Evolutionary conservation across 2,329 filamentous ascomycete species (phyloP).

Genomic region (Cercospora brassicicola): DNA sequence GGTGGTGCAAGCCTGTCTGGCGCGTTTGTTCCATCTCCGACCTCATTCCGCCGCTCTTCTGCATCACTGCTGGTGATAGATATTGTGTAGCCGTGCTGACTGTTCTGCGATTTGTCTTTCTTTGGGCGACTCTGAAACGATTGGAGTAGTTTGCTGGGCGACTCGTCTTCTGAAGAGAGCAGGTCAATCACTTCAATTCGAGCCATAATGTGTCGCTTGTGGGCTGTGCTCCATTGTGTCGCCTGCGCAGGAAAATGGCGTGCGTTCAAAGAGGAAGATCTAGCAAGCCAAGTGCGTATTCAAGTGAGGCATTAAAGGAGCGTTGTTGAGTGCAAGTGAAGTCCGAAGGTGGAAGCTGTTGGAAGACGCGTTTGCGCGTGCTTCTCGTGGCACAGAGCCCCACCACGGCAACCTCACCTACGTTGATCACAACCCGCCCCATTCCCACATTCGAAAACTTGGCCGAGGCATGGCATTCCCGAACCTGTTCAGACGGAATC

Average conservation of each 20-base stretch:
- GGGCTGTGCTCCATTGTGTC: neutral
- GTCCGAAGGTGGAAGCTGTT: neutral
- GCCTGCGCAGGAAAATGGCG: neutral
- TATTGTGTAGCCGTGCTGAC: neutral
- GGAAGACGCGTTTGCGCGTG: neutral
- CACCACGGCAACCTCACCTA: neutral
- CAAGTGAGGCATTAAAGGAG: neutral
- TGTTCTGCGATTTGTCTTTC: neutral
- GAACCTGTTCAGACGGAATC: too few relatives aligned
- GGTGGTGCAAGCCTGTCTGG: neutral
- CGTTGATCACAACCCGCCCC: too few relatives aligned
- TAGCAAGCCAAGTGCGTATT: neutral
- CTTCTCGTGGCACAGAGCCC: neutral
- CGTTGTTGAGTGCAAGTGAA: neutral
- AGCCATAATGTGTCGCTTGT: neutral
- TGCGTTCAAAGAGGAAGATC: neutral
- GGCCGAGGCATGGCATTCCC: too few relatives aligned
- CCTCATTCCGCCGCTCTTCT: neutral
- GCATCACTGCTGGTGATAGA: neutral
- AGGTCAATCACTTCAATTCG: constrained; percentile 15
- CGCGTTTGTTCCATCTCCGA: neutral
- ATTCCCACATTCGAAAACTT: too few relatives aligned
- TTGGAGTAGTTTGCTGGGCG: constrained; percentile 13
- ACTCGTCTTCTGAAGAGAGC: constrained; percentile 15
- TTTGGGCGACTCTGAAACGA: constrained; percentile 7